Evolutionary conservation across 2,329 filamentous ascomycete genomes (phyloP).

Genomic region (Alternaria sp.): DNA sequence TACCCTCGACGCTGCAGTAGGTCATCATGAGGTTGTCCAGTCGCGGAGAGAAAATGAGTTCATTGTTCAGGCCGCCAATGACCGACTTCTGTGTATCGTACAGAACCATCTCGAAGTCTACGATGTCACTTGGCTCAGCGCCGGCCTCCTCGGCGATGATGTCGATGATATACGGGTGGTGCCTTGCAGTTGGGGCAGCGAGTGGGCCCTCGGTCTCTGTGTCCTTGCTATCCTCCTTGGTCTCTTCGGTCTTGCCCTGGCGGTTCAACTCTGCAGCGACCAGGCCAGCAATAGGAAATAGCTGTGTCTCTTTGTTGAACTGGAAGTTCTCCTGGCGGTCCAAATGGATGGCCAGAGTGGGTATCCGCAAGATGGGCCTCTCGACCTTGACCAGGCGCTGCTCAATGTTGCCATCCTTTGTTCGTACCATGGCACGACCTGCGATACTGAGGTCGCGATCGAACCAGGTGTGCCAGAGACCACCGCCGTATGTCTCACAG

Average conservation of each 20-base stretch:
- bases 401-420: conserved; percentile 75
- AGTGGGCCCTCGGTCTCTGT: conserved; percentile 62
- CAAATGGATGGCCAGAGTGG: conserved; percentile 92
- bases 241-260: conserved; percentile 63
- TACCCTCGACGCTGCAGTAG: conserved; percentile 85
- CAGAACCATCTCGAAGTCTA: conserved; percentile 96
- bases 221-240: conserved; percentile 54
- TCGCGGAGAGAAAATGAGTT: conserved; percentile 95
- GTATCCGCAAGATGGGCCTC: conserved; percentile 88
- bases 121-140: conserved; percentile 73
- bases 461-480: conserved; percentile 98
- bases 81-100: conserved; percentile 94
- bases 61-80: conserved; percentile 88
- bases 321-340: conserved; percentile 85
- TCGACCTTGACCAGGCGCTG: conserved; percentile 91
- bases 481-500: conserved; percentile 95
- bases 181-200: conserved; percentile 78
- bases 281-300: conserved; percentile 92
- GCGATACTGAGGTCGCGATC: conserved; percentile 93
- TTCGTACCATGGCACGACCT: conserved; percentile 83
- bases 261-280: conserved; percentile 88
- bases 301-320: conserved; percentile 96
- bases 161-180: conserved; percentile 87
- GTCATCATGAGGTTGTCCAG: conserved; percentile 97
- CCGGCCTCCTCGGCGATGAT: conserved; percentile 82